Evolutionary conservation across 352 stramenopile genomes (phyloP).

Genomic region (Globisporangium polare): DNA sequence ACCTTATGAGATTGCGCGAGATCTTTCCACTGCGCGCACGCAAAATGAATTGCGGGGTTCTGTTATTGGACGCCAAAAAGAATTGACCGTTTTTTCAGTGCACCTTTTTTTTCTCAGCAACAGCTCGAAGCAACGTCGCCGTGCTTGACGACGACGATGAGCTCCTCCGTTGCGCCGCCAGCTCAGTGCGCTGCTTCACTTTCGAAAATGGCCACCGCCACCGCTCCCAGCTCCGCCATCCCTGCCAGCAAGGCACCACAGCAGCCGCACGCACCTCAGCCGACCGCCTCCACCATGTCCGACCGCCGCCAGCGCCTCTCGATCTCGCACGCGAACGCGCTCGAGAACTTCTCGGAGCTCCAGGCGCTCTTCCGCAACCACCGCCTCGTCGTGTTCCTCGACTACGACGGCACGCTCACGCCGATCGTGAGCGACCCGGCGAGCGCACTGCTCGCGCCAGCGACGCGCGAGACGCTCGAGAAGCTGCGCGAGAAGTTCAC

Average conservation of each 20-base stretch:
- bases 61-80: slow-evolving; percentile 10
- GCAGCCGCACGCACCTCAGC: neutral
- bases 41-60: neutral
- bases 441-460: slow-evolving; percentile 58
- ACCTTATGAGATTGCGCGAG: no score
- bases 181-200: slow-evolving; percentile 7
- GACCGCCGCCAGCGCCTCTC: slow-evolving; percentile 42
- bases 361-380: slow-evolving; percentile 44
- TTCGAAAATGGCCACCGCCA: slow-evolving; percentile 15
- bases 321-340: slow-evolving; percentile 67
- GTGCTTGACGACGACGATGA: neutral
- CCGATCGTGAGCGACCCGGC: slow-evolving; percentile 88
- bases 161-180: neutral
- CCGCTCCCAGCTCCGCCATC: neutral
- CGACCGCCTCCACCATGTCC: neutral
- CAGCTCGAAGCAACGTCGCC: neutral
- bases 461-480: slow-evolving; percentile 69
- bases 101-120: slow-evolving; percentile 1
- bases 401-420: slow-evolving; percentile 89
- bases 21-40: neutral
- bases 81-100: slow-evolving; percentile 10
- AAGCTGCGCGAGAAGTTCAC: slow-evolving; percentile 78
- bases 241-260: neutral
- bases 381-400: slow-evolving; percentile 80
- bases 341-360: slow-evolving; percentile 65